Conservation (phyloP, 148 eudicot species). For the Silene uniflora region DNA sequence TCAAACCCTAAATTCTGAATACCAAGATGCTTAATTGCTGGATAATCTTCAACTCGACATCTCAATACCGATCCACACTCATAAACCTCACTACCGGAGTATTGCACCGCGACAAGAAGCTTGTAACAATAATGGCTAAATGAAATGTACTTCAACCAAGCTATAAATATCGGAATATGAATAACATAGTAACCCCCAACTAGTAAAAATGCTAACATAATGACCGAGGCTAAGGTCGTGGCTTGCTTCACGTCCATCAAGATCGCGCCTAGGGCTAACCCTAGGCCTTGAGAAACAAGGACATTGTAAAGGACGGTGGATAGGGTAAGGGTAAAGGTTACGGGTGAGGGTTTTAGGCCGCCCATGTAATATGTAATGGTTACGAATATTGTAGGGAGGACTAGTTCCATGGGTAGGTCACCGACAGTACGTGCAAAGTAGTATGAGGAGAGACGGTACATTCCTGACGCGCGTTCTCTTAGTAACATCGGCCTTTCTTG, state of each 20-base stretch:
- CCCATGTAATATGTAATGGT: slow-evolving; percentile 83
- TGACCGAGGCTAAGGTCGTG: slow-evolving; percentile 70
- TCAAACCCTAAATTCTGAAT: slow-evolving; percentile 50
- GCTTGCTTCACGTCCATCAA: slow-evolving; percentile 82
- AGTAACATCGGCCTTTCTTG: slow-evolving; percentile 72
- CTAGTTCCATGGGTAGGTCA: slow-evolving; percentile 87
- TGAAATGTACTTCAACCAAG: slow-evolving; percentile 68
- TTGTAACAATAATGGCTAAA: slow-evolving; percentile 78
- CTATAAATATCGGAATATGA: slow-evolving; percentile 57
- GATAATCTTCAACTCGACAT: slow-evolving; percentile 63
- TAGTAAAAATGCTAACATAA: slow-evolving; percentile 65
- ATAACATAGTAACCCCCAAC: slow-evolving; percentile 79
- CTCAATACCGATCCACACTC: slow-evolving; percentile 44
- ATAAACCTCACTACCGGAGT: slow-evolving; percentile 45
- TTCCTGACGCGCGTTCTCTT: slow-evolving; percentile 61
- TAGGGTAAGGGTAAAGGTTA: slow-evolving; percentile 54
- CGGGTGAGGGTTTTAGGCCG: slow-evolving; percentile 59
- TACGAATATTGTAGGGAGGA: slow-evolving; percentile 67
- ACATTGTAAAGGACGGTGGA: slow-evolving; percentile 57
- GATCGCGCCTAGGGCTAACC: slow-evolving; percentile 80
- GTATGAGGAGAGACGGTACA: slow-evolving; percentile 86
- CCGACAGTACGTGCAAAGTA: slow-evolving; percentile 67
- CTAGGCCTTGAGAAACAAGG: slow-evolving; percentile 80
- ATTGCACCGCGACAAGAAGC: slow-evolving; percentile 76
- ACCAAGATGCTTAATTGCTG: slow-evolving; percentile 52